These are phyloP conservation scores for Apophysomyces trapeziformis DNA, from an alignment of 371 early-diverging fungal species.

Conservation along the genomic window DNA sequence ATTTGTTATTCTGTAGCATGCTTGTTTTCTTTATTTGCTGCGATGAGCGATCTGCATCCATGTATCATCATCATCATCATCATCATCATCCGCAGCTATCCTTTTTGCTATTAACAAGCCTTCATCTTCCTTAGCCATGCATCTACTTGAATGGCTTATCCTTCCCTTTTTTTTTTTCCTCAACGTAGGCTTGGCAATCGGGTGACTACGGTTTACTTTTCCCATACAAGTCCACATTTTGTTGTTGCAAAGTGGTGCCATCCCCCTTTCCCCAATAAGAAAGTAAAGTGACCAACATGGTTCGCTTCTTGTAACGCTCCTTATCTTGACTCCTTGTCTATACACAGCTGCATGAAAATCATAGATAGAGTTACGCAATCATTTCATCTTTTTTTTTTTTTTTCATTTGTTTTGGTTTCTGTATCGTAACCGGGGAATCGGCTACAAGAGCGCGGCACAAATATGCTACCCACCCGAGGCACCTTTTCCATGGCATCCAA, in stretches of 20 bases:
- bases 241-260: slow-evolving; percentile 91
- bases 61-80: slow-evolving; percentile 1
- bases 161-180: slow-evolving; percentile 68
- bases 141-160: slow-evolving; percentile 66
- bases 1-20: not conserved
- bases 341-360: slow-evolving; percentile 98
- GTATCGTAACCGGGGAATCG: slow-evolving; percentile 99
- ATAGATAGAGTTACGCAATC: slow-evolving; percentile 97
- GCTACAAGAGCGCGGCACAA: slow-evolving; percentile 97
- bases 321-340: slow-evolving; percentile 99
- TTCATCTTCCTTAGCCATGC: slow-evolving; percentile 86
- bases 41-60: slow-evolving; percentile 7
- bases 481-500: slow-evolving; percentile 99
- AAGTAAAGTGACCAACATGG: slow-evolving; percentile 89
- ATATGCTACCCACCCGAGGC: slow-evolving; percentile 99
- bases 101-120: slow-evolving; percentile 82
- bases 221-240: slow-evolving; percentile 97
- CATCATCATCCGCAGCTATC: slow-evolving; percentile 74
- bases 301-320: slow-evolving; percentile 95
- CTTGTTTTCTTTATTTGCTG: slow-evolving; percentile 7
- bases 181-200: slow-evolving; percentile 65
- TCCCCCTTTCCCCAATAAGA: slow-evolving; percentile 48
- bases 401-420: slow-evolving; percentile 90
- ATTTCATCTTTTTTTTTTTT: slow-evolving; percentile 96
- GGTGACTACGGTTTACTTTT: slow-evolving; percentile 94